phyloP scores from a whole-genome alignment of 495 filamentous ascomycete species.

The Alectoria sarmentosa region DNA sequence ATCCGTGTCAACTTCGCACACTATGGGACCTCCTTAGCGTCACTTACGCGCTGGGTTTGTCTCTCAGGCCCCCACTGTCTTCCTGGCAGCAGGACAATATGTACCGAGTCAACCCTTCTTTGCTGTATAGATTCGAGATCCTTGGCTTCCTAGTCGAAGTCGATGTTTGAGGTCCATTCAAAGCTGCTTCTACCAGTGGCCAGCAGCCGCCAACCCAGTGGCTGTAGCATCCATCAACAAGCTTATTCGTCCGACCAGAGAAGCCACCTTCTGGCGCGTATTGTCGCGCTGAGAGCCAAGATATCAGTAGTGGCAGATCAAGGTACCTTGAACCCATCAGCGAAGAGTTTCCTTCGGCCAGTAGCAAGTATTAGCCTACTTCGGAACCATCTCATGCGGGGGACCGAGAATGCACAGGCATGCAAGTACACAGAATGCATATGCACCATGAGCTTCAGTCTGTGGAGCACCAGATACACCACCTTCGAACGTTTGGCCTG shows the following conservation, averaged over 20 bases:
- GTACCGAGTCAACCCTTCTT: conserved; percentile 78
- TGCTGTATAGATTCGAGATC: conserved; percentile 58
- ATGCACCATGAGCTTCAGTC: conserved; percentile 90
- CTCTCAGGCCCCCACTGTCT: conserved; percentile 72
- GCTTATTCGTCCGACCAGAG: conserved; percentile 91
- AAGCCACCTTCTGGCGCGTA: conserved; percentile 89
- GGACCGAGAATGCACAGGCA: conserved; percentile 75
- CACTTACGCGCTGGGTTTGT: conserved; percentile 87
- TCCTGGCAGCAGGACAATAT: conserved; percentile 84
- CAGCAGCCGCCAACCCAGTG: conserved; percentile 96
- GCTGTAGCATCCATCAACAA: conserved; percentile 96
- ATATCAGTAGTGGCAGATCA: conserved; percentile 65
- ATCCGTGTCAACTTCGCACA: neutral
- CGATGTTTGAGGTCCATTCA: conserved; percentile 43
- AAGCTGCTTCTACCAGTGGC: conserved; percentile 77
- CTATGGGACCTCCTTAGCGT: conserved; percentile 1
- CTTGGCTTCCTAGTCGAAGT: conserved; percentile 12
- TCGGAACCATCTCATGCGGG: conserved; percentile 61
- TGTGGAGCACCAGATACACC: conserved; percentile 78
- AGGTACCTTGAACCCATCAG: conserved; percentile 51
- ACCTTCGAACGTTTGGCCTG: conserved; percentile 91
- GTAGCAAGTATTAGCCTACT: conserved; percentile 35
- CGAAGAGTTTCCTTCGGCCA: neutral
- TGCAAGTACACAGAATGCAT: conserved; percentile 90
- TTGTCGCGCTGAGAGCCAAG: conserved; percentile 85